Percentiles rank a stretch among this genome's conserved stretches.
phyloP scores from a whole-genome alignment of 2,329 filamentous ascomycete species.

The Penicillium sp. region DNA sequence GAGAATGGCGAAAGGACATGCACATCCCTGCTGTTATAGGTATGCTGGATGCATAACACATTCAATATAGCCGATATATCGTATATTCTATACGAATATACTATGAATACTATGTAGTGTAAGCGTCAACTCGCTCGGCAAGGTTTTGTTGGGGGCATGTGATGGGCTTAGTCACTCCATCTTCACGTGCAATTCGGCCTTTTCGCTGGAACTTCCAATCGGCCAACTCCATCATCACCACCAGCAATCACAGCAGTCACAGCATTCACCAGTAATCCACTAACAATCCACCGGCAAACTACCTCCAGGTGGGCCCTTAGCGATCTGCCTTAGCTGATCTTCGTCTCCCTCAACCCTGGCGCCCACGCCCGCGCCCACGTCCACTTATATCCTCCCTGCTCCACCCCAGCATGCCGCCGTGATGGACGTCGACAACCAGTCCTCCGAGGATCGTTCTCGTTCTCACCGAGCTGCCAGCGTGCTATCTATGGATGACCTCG shows the following conservation, averaged over 20 bases:
- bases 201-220: neutral
- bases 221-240: too few species aligned
- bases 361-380: too few species aligned
- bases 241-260: too few species aligned
- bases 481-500: slow-evolving; percentile 54
- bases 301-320: neutral
- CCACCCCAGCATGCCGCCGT: slow-evolving; percentile 33
- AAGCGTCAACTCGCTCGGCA: too few species aligned
- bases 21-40: neutral
- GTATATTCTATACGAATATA: too few species aligned
- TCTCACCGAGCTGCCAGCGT: slow-evolving; percentile 50
- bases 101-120: too few species aligned
- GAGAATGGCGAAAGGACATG: too few species aligned
- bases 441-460: slow-evolving; percentile 47
- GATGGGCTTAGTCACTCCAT: neutral
- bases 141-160: slow-evolving; percentile 1
- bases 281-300: too few species aligned
- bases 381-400: slow-evolving; percentile 7
- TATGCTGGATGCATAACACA: neutral
- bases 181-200: slow-evolving; percentile 1
- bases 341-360: neutral
- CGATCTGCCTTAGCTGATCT: neutral
- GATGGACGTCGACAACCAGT: slow-evolving; percentile 46
- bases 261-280: too few species aligned
- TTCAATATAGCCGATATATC: too few species aligned